Base-by-base conservation (phyloP, 208 protist species). In the Trypanosoma avium region DNA sequence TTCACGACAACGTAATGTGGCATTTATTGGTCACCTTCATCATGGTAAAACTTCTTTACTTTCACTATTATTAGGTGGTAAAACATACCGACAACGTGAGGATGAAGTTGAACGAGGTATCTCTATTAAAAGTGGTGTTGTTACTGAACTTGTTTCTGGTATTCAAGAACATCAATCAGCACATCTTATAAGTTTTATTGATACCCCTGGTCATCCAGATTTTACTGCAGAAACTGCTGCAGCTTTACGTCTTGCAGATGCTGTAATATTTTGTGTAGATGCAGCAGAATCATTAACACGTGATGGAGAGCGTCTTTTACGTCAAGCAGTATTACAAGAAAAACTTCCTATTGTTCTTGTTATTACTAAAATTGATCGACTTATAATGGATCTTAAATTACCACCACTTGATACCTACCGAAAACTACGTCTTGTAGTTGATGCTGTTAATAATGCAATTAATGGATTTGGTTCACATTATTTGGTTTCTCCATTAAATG, bases 301-400 rank as follows among this genome's bases (percentile, higher is more conserved):
- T 40, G 61, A 89, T 42, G 97, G 90, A 1, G 83, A 94, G 54
- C 61, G 66, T 38, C 45, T 98, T n/a, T 61, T 99, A 36, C 68
- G 81, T 10, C 86, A 94, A 30, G 84, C 89, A 3, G 50, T 98
- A 0, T 58, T 82, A 26, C 63, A 70, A 1, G 84, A 98, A 53
- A 58, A 82, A 21, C 42, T 99, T 10, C 81, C 94, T 4, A 61
- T 99, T 15, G 73, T 92, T 17, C 67, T 99, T 3, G 67, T 98
- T 24, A 86, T 99, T 50, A 99, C 97, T 63, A 99, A 99, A 70
- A 55, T 99, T 24, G 98, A 99, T 74, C 88, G 99, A 10, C 86
- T 99, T 30, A 96, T 99, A 8, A 71, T 99, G 3, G 99, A 99
- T 68, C 77, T 99, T 7, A 98, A 99, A 70, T 85, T 99, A n/a